Base-by-base conservation (phyloP, 805 yeast species). In the Ogataea sp. region DNA sequence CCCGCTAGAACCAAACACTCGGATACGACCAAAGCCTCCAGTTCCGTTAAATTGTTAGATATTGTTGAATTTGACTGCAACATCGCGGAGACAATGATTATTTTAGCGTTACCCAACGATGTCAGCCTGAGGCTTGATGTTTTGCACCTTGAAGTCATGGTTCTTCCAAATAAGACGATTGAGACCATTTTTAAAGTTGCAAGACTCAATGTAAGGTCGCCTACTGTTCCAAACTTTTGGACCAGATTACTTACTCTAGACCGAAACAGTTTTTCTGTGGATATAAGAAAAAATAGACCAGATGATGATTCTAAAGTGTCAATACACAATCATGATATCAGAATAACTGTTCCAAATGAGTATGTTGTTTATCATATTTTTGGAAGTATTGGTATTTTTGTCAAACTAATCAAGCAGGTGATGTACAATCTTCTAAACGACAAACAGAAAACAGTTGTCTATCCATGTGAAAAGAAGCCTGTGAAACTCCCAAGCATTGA, bases 321-420 rank as follows among this genome's bases (percentile, higher is more conserved):
- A 10, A 47, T 66, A 16, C 43, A 39, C 1, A 56, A 70, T 25
- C 49, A 48, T 7, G 60, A 62, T 9, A 64, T 75, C 48, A 70
- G 79, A 39, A 53, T 81, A 33, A 65, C 67, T 20, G 66, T 87
- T 37, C 96, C 97, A 0, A 75, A 81, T 55, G 76, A 78, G 39
- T 84, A 84, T 53, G 67, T 83, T 38, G 76, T 85, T 39, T 85
- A 84, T 60, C 73, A 79, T 20, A 71, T 89, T n/a, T 76, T 89
- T 50, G 96, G 89, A 50, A 83, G 83, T 49, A 62, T 83, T 14
- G 71, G 85, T 16, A 78, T 87, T 0, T 61, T 80, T 31, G 67
- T 69, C 38, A 89, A 89, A 55, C 71, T 86, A 0, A 55, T 80
- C 11, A 73, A 71, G 43, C 94, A 86, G 46, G 64, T 81, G 44